Evolutionary conservation across 164 flowering plant species (phyloP), one percentile per base, ranked within the genome.

Genomic region (Tinospora cordifolia): DNA sequence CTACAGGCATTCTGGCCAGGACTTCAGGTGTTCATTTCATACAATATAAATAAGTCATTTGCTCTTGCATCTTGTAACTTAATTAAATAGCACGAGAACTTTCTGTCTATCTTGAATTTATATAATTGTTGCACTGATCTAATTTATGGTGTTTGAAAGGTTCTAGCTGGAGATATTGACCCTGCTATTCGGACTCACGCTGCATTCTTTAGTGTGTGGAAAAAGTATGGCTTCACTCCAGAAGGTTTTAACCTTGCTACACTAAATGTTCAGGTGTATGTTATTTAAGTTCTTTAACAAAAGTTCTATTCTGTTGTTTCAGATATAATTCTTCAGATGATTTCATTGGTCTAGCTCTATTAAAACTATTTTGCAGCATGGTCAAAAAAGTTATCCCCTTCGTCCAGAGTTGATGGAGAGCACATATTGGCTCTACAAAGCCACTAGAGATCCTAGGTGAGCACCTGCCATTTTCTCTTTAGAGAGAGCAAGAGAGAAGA

Each of bases 1-100:
- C 82, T 95, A 76, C 98, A 92, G 81, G 97, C 99, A 70, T 95
- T 95, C 78, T 95, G 98, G 99, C 99, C 99, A 64, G 98, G 98
- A 49, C 93, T 95, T 81, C 99, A 92, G 94, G 97, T 95, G 75
- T 51, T 21, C 57, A 27, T n/a, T 46, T 30, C 36, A 30, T 30
- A 1, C 36, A 30, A 30, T 30, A 1, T 30, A 30, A 30, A 30
- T 30, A 30, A 1, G 36, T 4, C 4, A 4, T 30, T 30, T 30
- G 36, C 36, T 30, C 36, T 30, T 30, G 36, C 36, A 2, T 30
- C 36, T 30, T 30, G 36, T 2, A 30, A 30, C 36, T 30, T 30
- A 30, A 51, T n/a, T n/a, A 15, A 51, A 51, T 14, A 51, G 21
- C 7, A n/a, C 19, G 59, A 22, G 21, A n/a, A 15, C 21, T 51